Base-by-base conservation (phyloP, 768 basidiomycete genomes). In the Kondoa malvinella region DNA sequence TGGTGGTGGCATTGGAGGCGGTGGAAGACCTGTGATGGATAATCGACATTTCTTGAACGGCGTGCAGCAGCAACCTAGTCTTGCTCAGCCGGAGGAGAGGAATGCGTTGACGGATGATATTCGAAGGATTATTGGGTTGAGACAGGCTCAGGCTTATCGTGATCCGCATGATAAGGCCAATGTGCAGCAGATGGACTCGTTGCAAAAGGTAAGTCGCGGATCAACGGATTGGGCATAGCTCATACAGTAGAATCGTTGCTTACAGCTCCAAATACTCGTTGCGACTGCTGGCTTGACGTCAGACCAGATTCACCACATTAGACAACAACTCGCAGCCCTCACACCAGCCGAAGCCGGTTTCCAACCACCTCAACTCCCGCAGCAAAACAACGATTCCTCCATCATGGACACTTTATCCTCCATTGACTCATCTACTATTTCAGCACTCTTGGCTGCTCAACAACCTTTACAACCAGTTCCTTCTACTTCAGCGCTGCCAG, bases 181-280 rank as follows among this genome's bases (percentile, higher is more conserved):
- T 0, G 83, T 84, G 68, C 84, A 82, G 66, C 90, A 96, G 70
- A 81, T 95, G 8, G 81, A 80, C 65, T 83, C 92, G 32, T 79
- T 97, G 32, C 83, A 86, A 68, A 88, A 92, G 81, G 91, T 90
- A 74, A 59, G 86, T 75, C 1, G 21, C 15, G 40, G 1, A 17
- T 31, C 3, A 26, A 21, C 34, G 16, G 2, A n/a, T 57, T 56
- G 56, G 40, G 2, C 21, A 26, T 4, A 26, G 4, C 16, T 26
- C n/a, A n/a, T n/a, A n/a, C n/a, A n/a, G n/a, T n/a, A n/a, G n/a
- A n/a, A n/a, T n/a, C n/a, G n/a, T 12, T 21, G 1, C 4, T n/a
- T n/a, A 15, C 69, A 77, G 71, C 75, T 78, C 34, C 72, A 74
- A 60, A 65, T 68, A 25, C 70, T 79, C 65, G 69, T 79, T 8